These are phyloP conservation scores for Gossypium herbaceum DNA, from an alignment of 345 rosid genomes.

Conservation along the genomic window DNA sequence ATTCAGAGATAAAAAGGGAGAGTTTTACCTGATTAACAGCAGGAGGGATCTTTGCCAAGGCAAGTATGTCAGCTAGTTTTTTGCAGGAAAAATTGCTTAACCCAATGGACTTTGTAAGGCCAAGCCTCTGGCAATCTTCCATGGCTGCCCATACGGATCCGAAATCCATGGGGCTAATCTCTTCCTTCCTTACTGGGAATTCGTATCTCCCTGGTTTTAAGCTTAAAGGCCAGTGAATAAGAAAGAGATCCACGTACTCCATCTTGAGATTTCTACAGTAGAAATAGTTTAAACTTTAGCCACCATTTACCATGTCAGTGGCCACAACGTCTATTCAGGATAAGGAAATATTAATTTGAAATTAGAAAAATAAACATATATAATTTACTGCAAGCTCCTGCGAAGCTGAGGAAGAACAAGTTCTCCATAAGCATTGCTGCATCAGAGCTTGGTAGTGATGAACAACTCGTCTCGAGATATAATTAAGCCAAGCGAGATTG, in stretches of 20 bases:
- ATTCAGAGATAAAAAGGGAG: neutral
- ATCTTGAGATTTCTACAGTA: constrained; percentile 34
- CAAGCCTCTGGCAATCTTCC: constrained; percentile 10
- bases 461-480: constrained; percentile 33
- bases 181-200: constrained; percentile 51
- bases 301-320: neutral
- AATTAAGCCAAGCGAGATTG: constrained; percentile 18
- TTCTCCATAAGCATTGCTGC: neutral
- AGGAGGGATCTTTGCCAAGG: constrained; percentile 65
- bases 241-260: neutral
- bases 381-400: constrained; percentile 21
- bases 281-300: neutral
- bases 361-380: neutral
- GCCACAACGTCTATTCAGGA: neutral
- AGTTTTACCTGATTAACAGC: constrained; percentile 57
- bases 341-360: neutral
- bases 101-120: constrained; percentile 41
- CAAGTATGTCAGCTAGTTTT: constrained; percentile 54
- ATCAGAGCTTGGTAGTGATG: constrained; percentile 30
- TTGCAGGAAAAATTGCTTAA: constrained; percentile 79
- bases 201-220: constrained; percentile 50
- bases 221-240: constrained; percentile 22
- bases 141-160: constrained; percentile 55
- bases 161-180: constrained; percentile 55
- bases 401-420: neutral